Evolutionary conservation across 2,329 filamentous ascomycete species (phyloP), one percentile per base, ranked within the genome.

Genomic region (Blastomyces emzantsi): DNA sequence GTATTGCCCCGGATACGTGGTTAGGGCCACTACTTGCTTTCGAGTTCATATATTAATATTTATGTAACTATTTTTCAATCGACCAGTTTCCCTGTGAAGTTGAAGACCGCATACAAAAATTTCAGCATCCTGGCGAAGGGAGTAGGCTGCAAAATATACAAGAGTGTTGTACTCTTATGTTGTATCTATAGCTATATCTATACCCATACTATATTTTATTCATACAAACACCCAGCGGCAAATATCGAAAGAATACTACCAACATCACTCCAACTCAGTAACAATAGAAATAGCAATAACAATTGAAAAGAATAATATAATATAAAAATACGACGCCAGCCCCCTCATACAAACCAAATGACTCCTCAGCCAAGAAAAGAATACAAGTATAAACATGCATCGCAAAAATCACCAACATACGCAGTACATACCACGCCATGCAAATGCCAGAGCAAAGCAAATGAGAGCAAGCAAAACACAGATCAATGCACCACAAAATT

Each of bases 401-500:
- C 28, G 13, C 8, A 30, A 30, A 30, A 30, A 30, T 30, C n/a
- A n/a, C 19, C 22, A 22, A n/a, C 47, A 49, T 49, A 22, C 45
- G 17, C n/a, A n/a, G n/a, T 28, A 22, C n/a, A 28, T 25, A 11
- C 9, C 17, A 9, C 54, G 17, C 22, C n/a, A 28, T 52, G 49
- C 49, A 22, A 25, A 36, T 36, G 19, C 15, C 28, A 55, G 9
- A 55, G 30, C 17, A 51, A 49, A 55, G 30, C 8, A 51, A 36
- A 30, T 17, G 15, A 60, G 52, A 4, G 30, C 36, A 56, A 39
- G 30, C 19, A 39, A 33, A 54, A n/a, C 17, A 22, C 11, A 28
- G 15, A 52, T 7, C 45, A 41, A 39, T 41, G 45, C 63, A 60
- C 57, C 56, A 62, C n/a, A n/a, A n/a, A n/a, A n/a, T n/a, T 64